Percentiles rank a stretch among this genome's conserved stretches.
These are phyloP conservation scores for Puccinia horiana DNA, from an alignment of 1,284 basidiomycete genomes.

Conservation along the genomic window DNA sequence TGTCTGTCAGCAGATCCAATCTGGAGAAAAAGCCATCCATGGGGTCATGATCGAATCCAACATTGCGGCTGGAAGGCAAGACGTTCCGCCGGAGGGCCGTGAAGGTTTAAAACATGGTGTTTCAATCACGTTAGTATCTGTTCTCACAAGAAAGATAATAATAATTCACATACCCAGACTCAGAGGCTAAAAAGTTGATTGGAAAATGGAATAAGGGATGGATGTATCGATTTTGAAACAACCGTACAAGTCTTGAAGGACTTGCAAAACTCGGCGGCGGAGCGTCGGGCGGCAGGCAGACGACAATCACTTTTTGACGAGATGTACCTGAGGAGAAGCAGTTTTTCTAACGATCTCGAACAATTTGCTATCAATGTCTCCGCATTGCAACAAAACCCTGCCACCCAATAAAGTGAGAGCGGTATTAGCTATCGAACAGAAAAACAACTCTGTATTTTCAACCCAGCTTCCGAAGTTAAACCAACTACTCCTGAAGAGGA, in stretches of 20 bases:
- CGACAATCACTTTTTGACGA: conserved; percentile 10
- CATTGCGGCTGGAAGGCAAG: conserved; percentile 80
- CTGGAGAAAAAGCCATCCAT: conserved; percentile 75
- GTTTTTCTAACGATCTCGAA: conserved; percentile 15
- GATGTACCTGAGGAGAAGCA: not conserved
- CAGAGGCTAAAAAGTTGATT: not conserved
- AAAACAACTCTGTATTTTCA: not conserved
- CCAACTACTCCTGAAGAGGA: not conserved
- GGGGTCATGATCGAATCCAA: conserved; percentile 98
- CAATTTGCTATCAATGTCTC: conserved; percentile 13
- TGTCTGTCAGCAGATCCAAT: conserved; percentile 70
- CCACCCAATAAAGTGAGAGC: not conserved
- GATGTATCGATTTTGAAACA: conserved; percentile 86
- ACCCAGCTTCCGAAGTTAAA: not conserved
- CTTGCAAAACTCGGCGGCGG: conserved; percentile 51
- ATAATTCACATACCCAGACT: not conserved
- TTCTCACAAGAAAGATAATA: conserved; percentile 62
- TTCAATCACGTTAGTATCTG: conserved; percentile 63
- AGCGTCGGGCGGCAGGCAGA: not conserved
- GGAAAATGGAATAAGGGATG: conserved; percentile 54
- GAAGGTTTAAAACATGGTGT: conserved; percentile 67
- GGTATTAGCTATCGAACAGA: not conserved
- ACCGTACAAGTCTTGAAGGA: conserved; percentile 63
- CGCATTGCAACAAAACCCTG: conserved; percentile 18
- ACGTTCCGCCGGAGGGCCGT: conserved; percentile 76